These are phyloP conservation scores for Patellifolia procumbens DNA, from an alignment of 179 eudicot species.

Conservation along the genomic window DNA sequence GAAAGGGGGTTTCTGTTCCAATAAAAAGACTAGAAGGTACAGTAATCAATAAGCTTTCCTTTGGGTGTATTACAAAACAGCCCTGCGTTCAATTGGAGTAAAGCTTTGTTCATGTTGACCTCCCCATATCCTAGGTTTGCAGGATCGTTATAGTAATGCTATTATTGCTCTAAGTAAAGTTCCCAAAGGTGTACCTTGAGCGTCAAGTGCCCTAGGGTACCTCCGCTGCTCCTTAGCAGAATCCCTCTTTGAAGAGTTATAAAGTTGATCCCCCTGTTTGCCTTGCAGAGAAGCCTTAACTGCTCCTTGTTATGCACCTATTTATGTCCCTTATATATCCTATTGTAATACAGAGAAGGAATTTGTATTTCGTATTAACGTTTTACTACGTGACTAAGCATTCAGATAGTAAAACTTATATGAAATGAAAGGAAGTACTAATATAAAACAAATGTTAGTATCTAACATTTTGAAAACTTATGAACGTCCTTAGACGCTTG, in stretches of 20 bases:
- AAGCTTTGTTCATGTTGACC: neutral
- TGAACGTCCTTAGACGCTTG: too few relatives aligned
- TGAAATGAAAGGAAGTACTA: too few relatives aligned
- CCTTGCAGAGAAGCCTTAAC: neutral
- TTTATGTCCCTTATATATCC: neutral
- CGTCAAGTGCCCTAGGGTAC: neutral
- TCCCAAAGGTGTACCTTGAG: neutral
- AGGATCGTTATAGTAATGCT: neutral
- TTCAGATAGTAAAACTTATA: too few relatives aligned
- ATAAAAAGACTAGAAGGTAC: neutral
- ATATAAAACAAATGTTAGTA: too few relatives aligned
- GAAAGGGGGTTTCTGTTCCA: neutral
- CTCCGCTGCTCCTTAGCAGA: neutral
- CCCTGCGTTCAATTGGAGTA: neutral
- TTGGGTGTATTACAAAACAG: neutral
- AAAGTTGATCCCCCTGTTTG: neutral
- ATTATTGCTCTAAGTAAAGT: neutral
- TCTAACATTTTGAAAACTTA: too few relatives aligned
- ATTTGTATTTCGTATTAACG: neutral
- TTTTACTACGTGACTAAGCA: neutral
- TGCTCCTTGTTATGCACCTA: neutral
- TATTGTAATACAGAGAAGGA: neutral
- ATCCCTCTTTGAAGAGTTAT: neutral
- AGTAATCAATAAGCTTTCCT: neutral
- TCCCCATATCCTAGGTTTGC: neutral